phyloP scores from a whole-genome alignment of 192 early-diverging fungal genomes.

The Mortierella alpina region DNA sequence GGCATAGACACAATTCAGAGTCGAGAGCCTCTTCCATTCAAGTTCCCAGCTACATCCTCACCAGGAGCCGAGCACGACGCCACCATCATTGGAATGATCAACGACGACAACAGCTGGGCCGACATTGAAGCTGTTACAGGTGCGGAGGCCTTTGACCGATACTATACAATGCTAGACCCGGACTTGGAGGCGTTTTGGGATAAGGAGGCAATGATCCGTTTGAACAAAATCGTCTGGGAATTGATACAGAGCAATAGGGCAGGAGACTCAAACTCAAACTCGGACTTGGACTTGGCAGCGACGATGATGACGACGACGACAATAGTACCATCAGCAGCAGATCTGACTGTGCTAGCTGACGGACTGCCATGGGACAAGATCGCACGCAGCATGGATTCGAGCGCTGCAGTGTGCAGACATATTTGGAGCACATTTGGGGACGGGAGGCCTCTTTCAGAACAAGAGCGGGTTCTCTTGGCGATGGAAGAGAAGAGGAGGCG shows the following conservation, averaged over 20 bases:
- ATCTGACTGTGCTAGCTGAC: background rate
- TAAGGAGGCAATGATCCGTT: background rate
- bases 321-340: background rate
- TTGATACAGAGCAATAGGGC: background rate
- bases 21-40: constrained; percentile 12
- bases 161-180: constrained; percentile 25
- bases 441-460: constrained; percentile 4
- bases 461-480: background rate
- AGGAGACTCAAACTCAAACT: too few relatives aligned
- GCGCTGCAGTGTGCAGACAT: background rate
- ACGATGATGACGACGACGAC: background rate
- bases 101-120: constrained; percentile 13
- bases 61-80: constrained; percentile 21
- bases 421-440: constrained; percentile 23
- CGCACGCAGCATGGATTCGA: background rate
- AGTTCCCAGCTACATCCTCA: background rate
- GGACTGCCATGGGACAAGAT: constrained; percentile 16
- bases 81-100: constrained; percentile 18
- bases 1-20: background rate
- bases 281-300: background rate
- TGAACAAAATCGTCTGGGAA: constrained; percentile 1
- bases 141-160: constrained; percentile 28
- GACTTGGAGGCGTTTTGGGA: constrained; percentile 8
- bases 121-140: constrained; percentile 14
- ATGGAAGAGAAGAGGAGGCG: background rate